Evolutionary conservation across 495 filamentous ascomycete genomes (phyloP), one percentile per base, ranked within the genome.

Genomic region (Amphirosellinia nigrospora): DNA sequence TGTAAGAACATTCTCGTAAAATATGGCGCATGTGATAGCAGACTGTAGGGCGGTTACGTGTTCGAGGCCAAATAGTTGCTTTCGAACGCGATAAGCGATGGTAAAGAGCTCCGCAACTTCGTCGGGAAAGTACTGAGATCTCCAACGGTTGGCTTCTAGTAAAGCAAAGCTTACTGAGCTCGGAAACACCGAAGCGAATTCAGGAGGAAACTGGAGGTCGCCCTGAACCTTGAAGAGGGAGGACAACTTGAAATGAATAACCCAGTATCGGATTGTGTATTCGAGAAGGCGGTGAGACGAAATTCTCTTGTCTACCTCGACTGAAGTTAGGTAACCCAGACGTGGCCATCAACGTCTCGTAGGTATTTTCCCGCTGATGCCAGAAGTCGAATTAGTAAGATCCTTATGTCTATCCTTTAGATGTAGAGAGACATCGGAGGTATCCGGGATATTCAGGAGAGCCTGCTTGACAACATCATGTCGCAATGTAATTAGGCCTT

Each of bases 251-350:
- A 65, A 65, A 34, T 65, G 63, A 41, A 28, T 53, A 15, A 39
- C 34, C 63, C 63, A 65, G 63, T 65, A 65, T 41, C 63, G 63
- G 32, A 65, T 41, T 5, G 63, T 41, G 34, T 65, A 65, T 41
- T 65, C 63, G n/a, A 65, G 63, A 7, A 65, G 45, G 41, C 11
- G 41, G 30, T 30, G 19, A 26, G 63, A 65, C 6, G 45, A 45
- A 15, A 65, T 65, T 30, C 46, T 52, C 34, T 52, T 65, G 1
- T 65, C 63, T 16, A 53, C 46, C 30, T 65, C 63, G 3, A 32
- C 8, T 1, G 34, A 38, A 26, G 63, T 38, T 16, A 53, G 30
- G n/a, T 53, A 39, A 19, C 46, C 63, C 21, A 65, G 13, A 34
- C 63, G 63, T 16, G 46, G 63, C 46, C 63, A 39, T 65, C 63